Evolutionary conservation across 1,284 basidiomycete genomes (phyloP).

Genomic region (Limonomyces culmigenus): DNA sequence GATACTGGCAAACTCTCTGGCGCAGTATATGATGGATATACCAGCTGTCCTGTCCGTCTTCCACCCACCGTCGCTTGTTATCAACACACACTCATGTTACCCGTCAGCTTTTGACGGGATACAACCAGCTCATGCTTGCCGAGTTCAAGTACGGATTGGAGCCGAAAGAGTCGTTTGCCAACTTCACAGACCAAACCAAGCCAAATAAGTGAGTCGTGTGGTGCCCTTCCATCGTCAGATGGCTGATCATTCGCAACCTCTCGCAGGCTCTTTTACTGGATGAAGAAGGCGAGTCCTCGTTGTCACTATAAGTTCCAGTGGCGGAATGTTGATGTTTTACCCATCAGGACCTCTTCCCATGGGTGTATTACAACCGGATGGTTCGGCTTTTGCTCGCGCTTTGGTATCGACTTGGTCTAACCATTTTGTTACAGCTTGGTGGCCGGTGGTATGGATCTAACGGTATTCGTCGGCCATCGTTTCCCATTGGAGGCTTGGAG

Average conservation of each 20-base stretch:
- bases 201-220: conserved; percentile 31
- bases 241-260: conserved; percentile 4
- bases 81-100: conserved; percentile 3
- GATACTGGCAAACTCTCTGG: conserved; percentile 51
- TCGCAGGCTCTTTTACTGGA: conserved; percentile 68
- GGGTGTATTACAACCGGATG: conserved; percentile 77
- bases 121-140: conserved; percentile 76
- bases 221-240: conserved; percentile 1
- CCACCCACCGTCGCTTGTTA: conserved; percentile 8
- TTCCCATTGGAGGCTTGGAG: too few species aligned
- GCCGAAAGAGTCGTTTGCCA: conserved; percentile 75
- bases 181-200: conserved; percentile 54
- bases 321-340: too few species aligned
- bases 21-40: conserved; percentile 73
- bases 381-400: conserved; percentile 26
- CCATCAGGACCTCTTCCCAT: conserved; percentile 73
- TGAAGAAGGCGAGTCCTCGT: conserved; percentile 58
- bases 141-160: conserved; percentile 82
- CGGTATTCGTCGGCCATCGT: conserved; percentile 32
- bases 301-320: not conserved
- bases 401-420: not conserved
- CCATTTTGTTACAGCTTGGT: conserved; percentile 24
- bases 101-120: conserved; percentile 60
- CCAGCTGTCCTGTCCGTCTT: conserved; percentile 57
- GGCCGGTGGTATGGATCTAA: conserved; percentile 54